Conservation (phyloP, 2,329 filamentous ascomycete species). For the Huntiella bhutanensis region DNA sequence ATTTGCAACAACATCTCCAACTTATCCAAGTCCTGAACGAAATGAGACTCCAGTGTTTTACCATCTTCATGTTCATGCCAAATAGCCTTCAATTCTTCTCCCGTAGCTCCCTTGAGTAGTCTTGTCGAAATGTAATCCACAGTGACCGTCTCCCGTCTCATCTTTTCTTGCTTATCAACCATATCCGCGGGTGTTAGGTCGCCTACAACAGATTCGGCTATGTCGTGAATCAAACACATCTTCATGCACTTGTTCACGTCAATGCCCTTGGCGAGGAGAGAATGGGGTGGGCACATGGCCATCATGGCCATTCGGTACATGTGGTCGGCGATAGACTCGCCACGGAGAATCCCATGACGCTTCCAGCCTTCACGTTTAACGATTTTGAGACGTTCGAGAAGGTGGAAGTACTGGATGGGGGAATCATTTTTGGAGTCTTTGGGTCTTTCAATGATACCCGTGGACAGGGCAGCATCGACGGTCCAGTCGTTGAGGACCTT, state of each 20-base stretch:
- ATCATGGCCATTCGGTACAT: slow-evolving; percentile 99
- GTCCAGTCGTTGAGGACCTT: slow-evolving; percentile 14
- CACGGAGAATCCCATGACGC: slow-evolving; percentile 57
- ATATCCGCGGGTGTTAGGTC: slow-evolving; percentile 91
- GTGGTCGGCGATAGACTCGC: slow-evolving; percentile 91
- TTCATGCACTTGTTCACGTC: slow-evolving; percentile 72
- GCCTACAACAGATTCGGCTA: slow-evolving; percentile 91
- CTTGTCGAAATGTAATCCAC: slow-evolving; percentile 81
- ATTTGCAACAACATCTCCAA: slow-evolving; percentile 89
- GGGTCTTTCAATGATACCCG: slow-evolving; percentile 17
- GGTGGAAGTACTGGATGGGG: slow-evolving; percentile 81
- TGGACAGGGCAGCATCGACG: slow-evolving; percentile 13
- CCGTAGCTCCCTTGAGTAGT: slow-evolving; percentile 51
- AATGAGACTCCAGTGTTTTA: slow-evolving; percentile 63
- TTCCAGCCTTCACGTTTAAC: slow-evolving; percentile 93
- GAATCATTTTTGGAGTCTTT: slow-evolving; percentile 38
- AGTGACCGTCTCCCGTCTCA: slow-evolving; percentile 62
- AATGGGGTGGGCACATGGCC: slow-evolving; percentile 70
- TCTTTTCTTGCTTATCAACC: slow-evolving; percentile 79
- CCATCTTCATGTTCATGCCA: slow-evolving; percentile 96
- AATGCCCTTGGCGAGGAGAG: slow-evolving; percentile 44
- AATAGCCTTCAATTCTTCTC: slow-evolving; percentile 52
- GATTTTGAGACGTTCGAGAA: slow-evolving; percentile 85
- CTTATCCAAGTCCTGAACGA: slow-evolving; percentile 95
- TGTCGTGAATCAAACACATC: slow-evolving; percentile 94